phyloP scores from a whole-genome alignment of 306 rosid genomes.

The Albizia julibrissin region DNA sequence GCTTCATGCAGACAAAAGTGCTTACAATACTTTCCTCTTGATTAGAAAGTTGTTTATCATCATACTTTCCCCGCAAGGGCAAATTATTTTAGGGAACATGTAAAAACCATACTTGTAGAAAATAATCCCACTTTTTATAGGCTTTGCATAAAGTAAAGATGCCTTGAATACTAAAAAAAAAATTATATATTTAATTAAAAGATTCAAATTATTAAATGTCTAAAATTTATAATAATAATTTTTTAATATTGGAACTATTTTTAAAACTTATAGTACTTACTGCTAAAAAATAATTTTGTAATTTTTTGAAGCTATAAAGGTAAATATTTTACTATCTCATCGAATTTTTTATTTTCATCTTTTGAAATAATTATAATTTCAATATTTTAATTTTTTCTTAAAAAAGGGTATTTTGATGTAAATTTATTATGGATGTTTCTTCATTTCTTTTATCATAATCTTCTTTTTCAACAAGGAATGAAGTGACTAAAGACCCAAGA shows the following conservation, averaged over 20 bases:
- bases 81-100: constrained; percentile 34
- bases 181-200: neutral
- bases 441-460: constrained; percentile 49
- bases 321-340: too few relatives aligned
- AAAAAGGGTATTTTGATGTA: too few relatives aligned
- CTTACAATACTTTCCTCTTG: constrained; percentile 43
- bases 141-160: constrained; percentile 56
- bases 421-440: neutral
- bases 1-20: constrained; percentile 79
- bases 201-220: neutral
- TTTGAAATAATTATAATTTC: too few relatives aligned
- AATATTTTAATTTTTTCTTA: too few relatives aligned
- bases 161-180: constrained; percentile 24
- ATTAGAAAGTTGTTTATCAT: constrained; percentile 60
- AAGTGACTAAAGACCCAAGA: constrained; percentile 47
- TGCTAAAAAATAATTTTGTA: too few relatives aligned
- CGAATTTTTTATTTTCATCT: too few relatives aligned
- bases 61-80: constrained; percentile 50
- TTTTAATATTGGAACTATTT: neutral
- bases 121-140: constrained; percentile 43
- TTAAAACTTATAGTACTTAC: neutral
- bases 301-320: too few relatives aligned
- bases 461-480: constrained; percentile 54
- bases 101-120: neutral
- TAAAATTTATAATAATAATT: too few relatives aligned